Base-by-base conservation (phyloP, 2,329 filamentous ascomycete genomes). In the Fusarium sp. region DNA sequence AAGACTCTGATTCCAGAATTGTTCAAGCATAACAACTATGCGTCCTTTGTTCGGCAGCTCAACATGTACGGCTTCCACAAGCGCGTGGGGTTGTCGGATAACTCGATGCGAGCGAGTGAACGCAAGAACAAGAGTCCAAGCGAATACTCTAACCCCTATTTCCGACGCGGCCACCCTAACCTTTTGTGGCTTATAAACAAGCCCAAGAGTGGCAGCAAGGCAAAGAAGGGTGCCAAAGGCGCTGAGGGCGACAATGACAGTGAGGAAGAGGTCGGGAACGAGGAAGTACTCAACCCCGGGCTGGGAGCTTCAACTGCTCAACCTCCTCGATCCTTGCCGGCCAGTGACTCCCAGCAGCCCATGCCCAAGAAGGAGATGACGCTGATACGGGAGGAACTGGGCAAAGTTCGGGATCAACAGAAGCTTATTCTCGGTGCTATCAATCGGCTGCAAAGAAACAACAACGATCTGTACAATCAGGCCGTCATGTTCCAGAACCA, bases 11-110 rank as follows among this genome's bases (percentile, higher is more conserved):
- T 99, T 24, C 96, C 96, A 1, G 97, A 98, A 80, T 90, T 98
- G 67, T 99, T 99, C 87, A 99, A 99, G 81, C 96, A 99, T 83
- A 97, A 95, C 86, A 98, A 98, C 79, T 98, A 98, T 80, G 95
- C 95, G 46, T 97, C 95, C 70, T 98, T 98, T 78, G 95, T 98
- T 57, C 91, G 95, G 36, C 95, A 98, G 78, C 86, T 98, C 68
- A 97, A 98, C 81, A 98, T 98, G 85, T 98, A 97, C 79, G 95
- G 97, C 66, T 99, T 99, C 76, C 96, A 99, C 85, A 99, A 99
- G 84, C 91, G 93, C 42, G 93, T 96, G 6, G 93, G 93, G 6
- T 86, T 99, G 18, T 97, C 95, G 6, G 96, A 99, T 80, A 98
- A 98, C 77, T 98, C 95, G 0, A 97, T 99, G 92, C 92, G 96